phyloP scores from a whole-genome alignment of 1,139 yeast genomes.

The Blastobotrys malaysiensis region DNA sequence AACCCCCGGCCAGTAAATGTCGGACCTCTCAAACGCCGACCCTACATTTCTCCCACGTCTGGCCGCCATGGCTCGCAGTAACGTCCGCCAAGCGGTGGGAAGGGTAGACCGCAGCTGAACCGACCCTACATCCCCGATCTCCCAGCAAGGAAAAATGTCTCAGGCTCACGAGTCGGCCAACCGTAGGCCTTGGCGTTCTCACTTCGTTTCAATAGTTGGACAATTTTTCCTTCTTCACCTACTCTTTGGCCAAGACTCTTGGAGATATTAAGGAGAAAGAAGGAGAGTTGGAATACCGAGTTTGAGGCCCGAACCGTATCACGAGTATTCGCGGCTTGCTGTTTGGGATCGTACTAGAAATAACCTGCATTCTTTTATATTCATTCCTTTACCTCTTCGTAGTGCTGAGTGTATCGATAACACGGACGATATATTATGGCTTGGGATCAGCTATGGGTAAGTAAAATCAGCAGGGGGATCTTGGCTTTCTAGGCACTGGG shows the following conservation, averaged over 20 bases:
- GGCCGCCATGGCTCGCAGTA: not conserved
- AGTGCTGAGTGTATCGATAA: not conserved
- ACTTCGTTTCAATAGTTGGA: not conserved
- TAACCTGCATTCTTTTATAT: not conserved
- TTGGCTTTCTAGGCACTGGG: too few relatives aligned
- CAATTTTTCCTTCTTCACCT: not conserved
- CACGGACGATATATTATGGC: constrained; percentile 21
- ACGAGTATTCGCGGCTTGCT: not conserved
- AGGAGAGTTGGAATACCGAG: not conserved
- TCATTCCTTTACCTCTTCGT: not conserved
- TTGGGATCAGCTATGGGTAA: constrained; percentile 32
- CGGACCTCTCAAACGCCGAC: too few relatives aligned
- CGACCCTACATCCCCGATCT: not conserved
- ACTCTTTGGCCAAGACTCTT: not conserved
- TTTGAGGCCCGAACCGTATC: not conserved
- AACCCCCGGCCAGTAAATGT: too few relatives aligned
- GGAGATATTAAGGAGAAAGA: not conserved
- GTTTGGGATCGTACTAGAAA: not conserved
- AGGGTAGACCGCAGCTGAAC: not conserved
- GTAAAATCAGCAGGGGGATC: constrained; percentile 6
- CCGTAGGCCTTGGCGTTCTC: not conserved
- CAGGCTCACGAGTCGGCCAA: not conserved
- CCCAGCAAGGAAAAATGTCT: not conserved
- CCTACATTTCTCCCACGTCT: too few relatives aligned
- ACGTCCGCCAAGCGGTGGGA: not conserved